These are phyloP conservation scores for Rhodosporidiobolus odoratus DNA, from an alignment of 768 basidiomycete species.

Conservation along the genomic window DNA sequence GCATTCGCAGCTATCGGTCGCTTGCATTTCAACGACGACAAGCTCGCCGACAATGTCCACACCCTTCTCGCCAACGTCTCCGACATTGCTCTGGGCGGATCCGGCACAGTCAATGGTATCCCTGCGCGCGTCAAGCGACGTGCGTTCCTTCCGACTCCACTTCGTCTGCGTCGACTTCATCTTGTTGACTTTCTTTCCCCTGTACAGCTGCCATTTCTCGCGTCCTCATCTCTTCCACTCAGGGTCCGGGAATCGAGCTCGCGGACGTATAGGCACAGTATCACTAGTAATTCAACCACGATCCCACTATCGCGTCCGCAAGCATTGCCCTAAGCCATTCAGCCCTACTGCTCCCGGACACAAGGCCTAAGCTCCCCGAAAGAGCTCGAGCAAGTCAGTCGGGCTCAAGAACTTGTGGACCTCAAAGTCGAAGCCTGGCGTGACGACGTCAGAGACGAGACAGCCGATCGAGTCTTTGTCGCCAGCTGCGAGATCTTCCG, in stretches of 20 bases:
- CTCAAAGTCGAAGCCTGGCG: constrained; percentile 52
- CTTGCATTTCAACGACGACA: constrained; percentile 68
- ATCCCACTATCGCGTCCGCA: too few relatives aligned
- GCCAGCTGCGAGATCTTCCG: constrained; percentile 42
- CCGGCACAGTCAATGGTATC: constrained; percentile 55
- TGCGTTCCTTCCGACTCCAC: constrained; percentile 43
- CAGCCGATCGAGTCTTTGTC: constrained; percentile 49
- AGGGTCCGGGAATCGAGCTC: constrained; percentile 84
- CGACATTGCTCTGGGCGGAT: constrained; percentile 44
- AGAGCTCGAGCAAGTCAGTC: constrained; percentile 47
- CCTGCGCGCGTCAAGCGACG: constrained; percentile 59
- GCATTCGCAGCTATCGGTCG: constrained; percentile 44
- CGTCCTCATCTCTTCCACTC: constrained; percentile 75
- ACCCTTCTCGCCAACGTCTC: constrained; percentile 57
- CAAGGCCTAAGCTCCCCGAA: constrained; percentile 37
- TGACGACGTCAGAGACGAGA: constrained; percentile 56
- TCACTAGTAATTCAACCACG: not conserved
- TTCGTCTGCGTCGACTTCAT: not conserved
- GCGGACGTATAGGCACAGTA: constrained; percentile 54
- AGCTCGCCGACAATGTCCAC: constrained; percentile 71
- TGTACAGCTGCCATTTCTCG: constrained; percentile 70
- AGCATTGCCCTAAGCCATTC: not conserved
- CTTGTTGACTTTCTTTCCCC: constrained; percentile 1
- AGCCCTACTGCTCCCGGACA: not conserved
- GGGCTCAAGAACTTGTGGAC: constrained; percentile 54